A percentile compares a stretch with the other conserved stretches of the same genome.
phyloP scores from a whole-genome alignment of 2,329 filamentous ascomycete species.

The Paradendryphiella salina region DNA sequence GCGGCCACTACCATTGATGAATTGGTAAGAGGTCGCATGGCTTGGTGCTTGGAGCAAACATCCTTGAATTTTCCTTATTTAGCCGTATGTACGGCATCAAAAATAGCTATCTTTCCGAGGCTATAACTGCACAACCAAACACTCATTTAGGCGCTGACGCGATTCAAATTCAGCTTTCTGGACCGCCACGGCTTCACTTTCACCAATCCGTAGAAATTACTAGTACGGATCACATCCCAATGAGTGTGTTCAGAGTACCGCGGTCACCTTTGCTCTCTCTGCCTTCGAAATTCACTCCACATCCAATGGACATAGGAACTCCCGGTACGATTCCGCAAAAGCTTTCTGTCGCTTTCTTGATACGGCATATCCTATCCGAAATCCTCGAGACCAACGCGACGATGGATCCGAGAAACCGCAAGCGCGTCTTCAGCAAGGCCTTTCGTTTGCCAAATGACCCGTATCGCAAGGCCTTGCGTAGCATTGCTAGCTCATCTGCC shows the following conservation, averaged over 20 bases:
- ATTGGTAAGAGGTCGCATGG: background rate
- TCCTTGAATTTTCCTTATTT: background rate
- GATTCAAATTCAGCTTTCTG: background rate
- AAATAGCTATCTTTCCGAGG: background rate
- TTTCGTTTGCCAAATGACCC: constrained; percentile 11
- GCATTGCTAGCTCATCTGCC: background rate
- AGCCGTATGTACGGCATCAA: background rate
- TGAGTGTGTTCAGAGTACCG: background rate
- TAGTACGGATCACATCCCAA: background rate
- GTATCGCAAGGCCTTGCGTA: constrained; percentile 3
- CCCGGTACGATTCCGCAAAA: background rate
- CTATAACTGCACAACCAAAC: background rate
- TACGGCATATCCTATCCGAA: background rate
- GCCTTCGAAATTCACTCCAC: background rate
- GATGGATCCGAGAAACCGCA: constrained; percentile 17
- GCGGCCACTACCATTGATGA: background rate
- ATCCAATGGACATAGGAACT: background rate
- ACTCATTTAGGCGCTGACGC: background rate
- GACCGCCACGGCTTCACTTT: background rate
- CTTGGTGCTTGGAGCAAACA: background rate
- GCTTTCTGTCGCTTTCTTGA: background rate
- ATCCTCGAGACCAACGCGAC: background rate
- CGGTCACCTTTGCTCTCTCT: background rate
- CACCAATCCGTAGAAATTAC: background rate
- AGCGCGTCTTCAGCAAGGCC: constrained; percentile 25